phyloP scores from a whole-genome alignment of 371 early-diverging fungal species.

The Mycotypha africana region DNA sequence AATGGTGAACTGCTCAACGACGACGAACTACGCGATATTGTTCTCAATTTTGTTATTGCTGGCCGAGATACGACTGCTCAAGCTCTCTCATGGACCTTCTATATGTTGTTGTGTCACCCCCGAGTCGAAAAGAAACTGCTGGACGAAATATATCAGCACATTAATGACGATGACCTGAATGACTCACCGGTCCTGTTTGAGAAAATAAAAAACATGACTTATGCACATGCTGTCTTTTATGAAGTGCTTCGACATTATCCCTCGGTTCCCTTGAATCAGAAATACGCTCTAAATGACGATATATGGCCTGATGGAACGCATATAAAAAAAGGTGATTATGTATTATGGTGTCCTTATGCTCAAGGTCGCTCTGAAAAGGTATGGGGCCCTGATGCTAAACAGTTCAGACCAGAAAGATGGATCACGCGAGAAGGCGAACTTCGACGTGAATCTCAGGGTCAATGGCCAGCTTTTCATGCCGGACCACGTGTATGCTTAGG shows the following conservation, averaged over 20 bases:
- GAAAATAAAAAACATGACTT: slow-evolving; percentile 44
- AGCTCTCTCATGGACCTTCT: slow-evolving; percentile 69
- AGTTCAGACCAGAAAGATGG: slow-evolving; percentile 64
- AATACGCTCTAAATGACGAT: slow-evolving; percentile 63
- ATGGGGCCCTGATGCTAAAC: slow-evolving; percentile 57
- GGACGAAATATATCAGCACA: slow-evolving; percentile 45
- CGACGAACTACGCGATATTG: slow-evolving; percentile 55
- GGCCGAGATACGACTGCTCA: slow-evolving; percentile 70
- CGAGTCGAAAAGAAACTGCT: slow-evolving; percentile 48
- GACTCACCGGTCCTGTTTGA: slow-evolving; percentile 36
- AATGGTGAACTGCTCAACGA: slow-evolving; percentile 46
- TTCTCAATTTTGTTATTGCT: slow-evolving; percentile 68
- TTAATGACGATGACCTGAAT: slow-evolving; percentile 20
- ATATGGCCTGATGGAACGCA: slow-evolving; percentile 64
- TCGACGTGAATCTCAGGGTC: slow-evolving; percentile 32
- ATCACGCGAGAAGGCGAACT: slow-evolving; percentile 35
- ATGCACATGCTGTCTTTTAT: slow-evolving; percentile 51
- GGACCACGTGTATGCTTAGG: slow-evolving; percentile 69
- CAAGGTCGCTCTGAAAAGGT: slow-evolving; percentile 51
- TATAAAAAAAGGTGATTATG: slow-evolving; percentile 50
- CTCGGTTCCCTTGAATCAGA: slow-evolving; percentile 63
- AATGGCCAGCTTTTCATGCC: slow-evolving; percentile 57
- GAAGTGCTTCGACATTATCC: slow-evolving; percentile 74
- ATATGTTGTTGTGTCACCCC: slow-evolving; percentile 48
- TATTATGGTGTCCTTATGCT: slow-evolving; percentile 48